phyloP scores from a whole-genome alignment of 208 protist genomes.

The Acanthamoeba triangularis region DNA sequence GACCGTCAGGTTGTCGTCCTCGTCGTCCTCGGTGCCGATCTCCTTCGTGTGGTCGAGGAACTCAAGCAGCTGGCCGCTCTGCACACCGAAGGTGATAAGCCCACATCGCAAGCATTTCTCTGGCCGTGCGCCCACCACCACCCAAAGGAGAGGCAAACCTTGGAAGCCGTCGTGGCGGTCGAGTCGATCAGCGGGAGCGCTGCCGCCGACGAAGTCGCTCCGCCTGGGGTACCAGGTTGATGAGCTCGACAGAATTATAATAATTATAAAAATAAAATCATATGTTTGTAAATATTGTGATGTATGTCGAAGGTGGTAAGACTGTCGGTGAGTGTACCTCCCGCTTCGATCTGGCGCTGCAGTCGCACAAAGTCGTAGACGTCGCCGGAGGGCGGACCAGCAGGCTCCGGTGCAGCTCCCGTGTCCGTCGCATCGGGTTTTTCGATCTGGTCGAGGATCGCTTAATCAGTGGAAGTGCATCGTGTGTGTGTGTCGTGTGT shows the following conservation, averaged over 20 bases:
- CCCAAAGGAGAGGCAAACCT: not conserved
- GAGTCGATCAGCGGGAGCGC: not conserved
- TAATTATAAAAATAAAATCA: not conserved
- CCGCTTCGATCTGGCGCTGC: not conserved
- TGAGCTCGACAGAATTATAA: too few relatives aligned
- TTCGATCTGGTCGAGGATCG: too few relatives aligned
- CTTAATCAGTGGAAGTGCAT: too few relatives aligned
- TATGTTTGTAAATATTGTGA: too few relatives aligned
- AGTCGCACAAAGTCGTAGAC: not conserved
- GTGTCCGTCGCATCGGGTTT: too few relatives aligned
- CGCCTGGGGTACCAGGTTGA: too few relatives aligned
- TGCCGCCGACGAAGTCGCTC: not conserved
- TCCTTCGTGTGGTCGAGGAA: not conserved
- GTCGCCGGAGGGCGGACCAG: not conserved
- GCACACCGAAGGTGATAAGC: not conserved
- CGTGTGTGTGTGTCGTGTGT: too few relatives aligned
- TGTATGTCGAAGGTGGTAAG: too few relatives aligned
- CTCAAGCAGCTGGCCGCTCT: not conserved
- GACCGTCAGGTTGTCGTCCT: not conserved
- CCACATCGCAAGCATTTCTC: too few relatives aligned
- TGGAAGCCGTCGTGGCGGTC: not conserved
- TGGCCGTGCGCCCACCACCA: not conserved
- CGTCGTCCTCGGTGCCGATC: not conserved
- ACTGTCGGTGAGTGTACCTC: not conserved
- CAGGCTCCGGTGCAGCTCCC: too few relatives aligned